These are phyloP conservation scores for Paecilomyces formosus DNA, from an alignment of 2,329 filamentous ascomycete genomes.

Conservation along the genomic window DNA sequence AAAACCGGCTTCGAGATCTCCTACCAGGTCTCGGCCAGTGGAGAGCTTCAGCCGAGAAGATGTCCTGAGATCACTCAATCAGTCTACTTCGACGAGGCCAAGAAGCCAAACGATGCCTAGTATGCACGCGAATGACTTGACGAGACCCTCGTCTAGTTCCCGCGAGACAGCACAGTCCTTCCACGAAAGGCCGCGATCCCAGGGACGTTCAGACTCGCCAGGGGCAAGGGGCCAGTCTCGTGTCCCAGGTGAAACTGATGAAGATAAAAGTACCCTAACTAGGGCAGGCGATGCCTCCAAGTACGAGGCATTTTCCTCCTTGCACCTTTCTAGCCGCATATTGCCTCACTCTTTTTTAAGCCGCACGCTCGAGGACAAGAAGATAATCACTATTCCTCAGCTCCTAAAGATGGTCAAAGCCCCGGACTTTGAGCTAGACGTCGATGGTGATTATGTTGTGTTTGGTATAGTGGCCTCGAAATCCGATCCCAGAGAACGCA, in stretches of 20 bases:
- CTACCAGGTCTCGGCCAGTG: conserved; percentile 38
- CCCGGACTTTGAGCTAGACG: conserved; percentile 76
- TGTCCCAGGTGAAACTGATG: conserved; percentile 12
- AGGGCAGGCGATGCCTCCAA: conserved; percentile 47
- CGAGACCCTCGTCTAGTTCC: conserved; percentile 1
- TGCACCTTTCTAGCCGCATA: conserved; percentile 75
- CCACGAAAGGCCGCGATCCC: conserved; percentile 14
- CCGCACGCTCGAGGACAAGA: conserved; percentile 70
- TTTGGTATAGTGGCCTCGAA: conserved; percentile 84
- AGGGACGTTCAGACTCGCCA: conserved; percentile 11
- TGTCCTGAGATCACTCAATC: conserved; percentile 36
- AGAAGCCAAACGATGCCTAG: conserved; percentile 29
- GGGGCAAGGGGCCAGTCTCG: conserved; percentile 4
- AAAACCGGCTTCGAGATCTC: conserved; percentile 33
- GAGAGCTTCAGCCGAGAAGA: conserved; percentile 59
- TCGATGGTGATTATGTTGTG: conserved; percentile 83
- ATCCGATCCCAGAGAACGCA: conserved; percentile 65
- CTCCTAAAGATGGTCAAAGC: conserved; percentile 73
- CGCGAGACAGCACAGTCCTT: conserved; percentile 14
- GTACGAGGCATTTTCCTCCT: conserved; percentile 79
- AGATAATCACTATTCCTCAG: conserved; percentile 69
- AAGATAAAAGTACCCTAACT: conserved; percentile 8
- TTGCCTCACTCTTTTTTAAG: conserved; percentile 74
- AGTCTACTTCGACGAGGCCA: conserved; percentile 20
- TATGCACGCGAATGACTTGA: conserved; percentile 10